Conservation (phyloP, 768 basidiomycete species). For the Amanita fuliginea region DNA sequence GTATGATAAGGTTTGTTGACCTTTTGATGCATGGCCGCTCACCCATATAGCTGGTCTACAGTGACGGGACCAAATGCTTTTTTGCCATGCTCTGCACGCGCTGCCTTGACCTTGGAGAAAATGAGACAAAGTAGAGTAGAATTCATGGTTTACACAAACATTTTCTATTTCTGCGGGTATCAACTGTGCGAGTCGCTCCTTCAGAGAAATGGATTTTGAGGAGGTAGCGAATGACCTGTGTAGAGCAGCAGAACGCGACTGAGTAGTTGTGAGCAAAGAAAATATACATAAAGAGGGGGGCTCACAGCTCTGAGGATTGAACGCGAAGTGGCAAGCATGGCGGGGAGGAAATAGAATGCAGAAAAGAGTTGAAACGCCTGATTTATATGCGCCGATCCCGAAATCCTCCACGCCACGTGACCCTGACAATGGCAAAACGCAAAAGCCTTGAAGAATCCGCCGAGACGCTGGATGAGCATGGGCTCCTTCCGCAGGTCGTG, state of each 20-base stretch:
- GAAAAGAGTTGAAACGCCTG: slow-evolving; percentile 11
- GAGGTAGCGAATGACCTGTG: slow-evolving; percentile 39
- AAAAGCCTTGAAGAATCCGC: slow-evolving; percentile 14
- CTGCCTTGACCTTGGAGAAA: slow-evolving; percentile 57
- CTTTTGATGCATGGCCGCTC: slow-evolving; percentile 11
- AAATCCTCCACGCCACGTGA: slow-evolving; percentile 4
- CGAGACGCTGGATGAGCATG: slow-evolving; percentile 7
- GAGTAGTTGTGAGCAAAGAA: slow-evolving; percentile 7
- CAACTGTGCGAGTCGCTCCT: slow-evolving; percentile 88
- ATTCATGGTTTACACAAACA: slow-evolving; percentile 26
- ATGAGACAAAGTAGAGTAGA: neutral
- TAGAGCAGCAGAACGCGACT: slow-evolving; percentile 42
- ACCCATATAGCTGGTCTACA: slow-evolving; percentile 90
- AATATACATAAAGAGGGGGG: slow-evolving; percentile 8
- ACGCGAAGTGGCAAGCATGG: slow-evolving; percentile 19
- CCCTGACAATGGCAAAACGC: slow-evolving; percentile 17
- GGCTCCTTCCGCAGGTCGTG: slow-evolving; percentile 40
- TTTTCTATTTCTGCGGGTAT: slow-evolving; percentile 82
- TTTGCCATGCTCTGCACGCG: slow-evolving; percentile 80
- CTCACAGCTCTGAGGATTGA: slow-evolving; percentile 28
- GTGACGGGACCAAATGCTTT: slow-evolving; percentile 88
- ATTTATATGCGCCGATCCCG: slow-evolving; percentile 1
- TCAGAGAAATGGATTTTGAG: slow-evolving; percentile 65
- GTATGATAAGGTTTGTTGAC: slow-evolving; percentile 6
- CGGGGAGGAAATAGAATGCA: slow-evolving; percentile 12